Conservation (phyloP, 1,284 basidiomycete genomes). For the Abortiporus biennis region DNA sequence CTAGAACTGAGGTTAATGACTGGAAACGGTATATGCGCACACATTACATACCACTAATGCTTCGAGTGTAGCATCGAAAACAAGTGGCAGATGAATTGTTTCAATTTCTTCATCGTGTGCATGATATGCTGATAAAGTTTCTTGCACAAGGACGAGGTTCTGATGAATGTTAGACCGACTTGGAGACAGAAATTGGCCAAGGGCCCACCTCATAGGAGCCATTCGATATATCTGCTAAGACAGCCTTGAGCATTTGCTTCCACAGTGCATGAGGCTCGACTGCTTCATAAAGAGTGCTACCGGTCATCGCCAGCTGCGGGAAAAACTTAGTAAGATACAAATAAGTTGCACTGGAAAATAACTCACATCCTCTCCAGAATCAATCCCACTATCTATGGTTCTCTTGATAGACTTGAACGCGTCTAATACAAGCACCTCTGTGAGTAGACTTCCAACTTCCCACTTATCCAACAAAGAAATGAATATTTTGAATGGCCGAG, state of each 20-base stretch:
- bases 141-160: no score
- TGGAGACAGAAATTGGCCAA: no score
- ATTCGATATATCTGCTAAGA: conserved; percentile 46
- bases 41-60: conserved; percentile 48
- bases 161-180: no score
- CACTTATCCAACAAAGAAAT: conserved; percentile 94
- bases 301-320: conserved; percentile 74
- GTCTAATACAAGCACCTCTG: conserved; percentile 75
- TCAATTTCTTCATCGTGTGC: conserved; percentile 79
- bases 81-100: conserved; percentile 74
- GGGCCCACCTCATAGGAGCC: conserved; percentile 42
- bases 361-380: conserved; percentile 60
- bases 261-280: conserved; percentile 88
- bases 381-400: conserved; percentile 44
- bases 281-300: conserved; percentile 87
- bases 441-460: conserved; percentile 86
- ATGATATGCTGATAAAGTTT: conserved; percentile 66
- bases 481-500: conserved; percentile 92
- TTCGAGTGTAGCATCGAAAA: conserved; percentile 64
- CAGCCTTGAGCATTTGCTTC: conserved; percentile 62
- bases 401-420: conserved; percentile 67
- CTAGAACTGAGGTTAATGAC: conserved; percentile 9
- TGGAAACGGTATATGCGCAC: conserved; percentile 31
- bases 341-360: conserved; percentile 18
- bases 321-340: conserved; percentile 5